Evolutionary conservation across 371 early-diverging fungal genomes (phyloP), one percentile per base, ranked within the genome.

Genomic region (Mortierella sp.): DNA sequence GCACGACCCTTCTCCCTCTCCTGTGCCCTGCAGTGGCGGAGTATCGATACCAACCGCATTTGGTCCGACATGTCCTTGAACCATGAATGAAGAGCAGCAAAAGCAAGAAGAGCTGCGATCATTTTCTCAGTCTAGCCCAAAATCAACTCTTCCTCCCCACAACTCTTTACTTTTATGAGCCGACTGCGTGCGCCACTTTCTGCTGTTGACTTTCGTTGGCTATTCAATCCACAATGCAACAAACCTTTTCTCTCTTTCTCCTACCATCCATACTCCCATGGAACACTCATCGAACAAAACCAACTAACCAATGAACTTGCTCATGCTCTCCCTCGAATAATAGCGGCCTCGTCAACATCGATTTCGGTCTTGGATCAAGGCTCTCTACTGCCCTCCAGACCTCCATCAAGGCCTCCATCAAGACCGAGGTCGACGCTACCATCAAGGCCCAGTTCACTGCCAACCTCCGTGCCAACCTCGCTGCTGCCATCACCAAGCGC

Each of bases 321-420:
- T 38, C 18, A 2, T 27, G 12, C 32, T 27, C 60, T 60, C n/a
- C 16, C 29, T 60, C 32, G 29, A 21, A 1, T 3, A 43, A 58
- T 71, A 82, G 86, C 48, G 82, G 82, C 44, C 78, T 82, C 63
- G 38, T 85, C 73, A 75, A 75, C 46, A 54, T 82, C 48, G 82
- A 85, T 55, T 77, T 85, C 60, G 82, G 80, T 79, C 74, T 84
- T 63, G 79, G 78, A 32, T 46, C 86, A 75, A 74, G 71, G 56
- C 46, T 86, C 51, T 63, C 72, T 41, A 51, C 82, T 72, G 80
- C 79, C 51, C 65, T 86, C 65, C 63, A 79, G 41, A 6, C 82
- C 16, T 79, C 82, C 29, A 75, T 86, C 82, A 82, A 86, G 86
- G 80, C 86, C 74, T 54, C 80, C 71, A 70, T 86, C 82, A 79